A percentile compares a stretch with the other conserved stretches of the same genome.
Evolutionary conservation across 1,139 yeast species (phyloP).

Genomic region (Debaryomyces sp.): DNA sequence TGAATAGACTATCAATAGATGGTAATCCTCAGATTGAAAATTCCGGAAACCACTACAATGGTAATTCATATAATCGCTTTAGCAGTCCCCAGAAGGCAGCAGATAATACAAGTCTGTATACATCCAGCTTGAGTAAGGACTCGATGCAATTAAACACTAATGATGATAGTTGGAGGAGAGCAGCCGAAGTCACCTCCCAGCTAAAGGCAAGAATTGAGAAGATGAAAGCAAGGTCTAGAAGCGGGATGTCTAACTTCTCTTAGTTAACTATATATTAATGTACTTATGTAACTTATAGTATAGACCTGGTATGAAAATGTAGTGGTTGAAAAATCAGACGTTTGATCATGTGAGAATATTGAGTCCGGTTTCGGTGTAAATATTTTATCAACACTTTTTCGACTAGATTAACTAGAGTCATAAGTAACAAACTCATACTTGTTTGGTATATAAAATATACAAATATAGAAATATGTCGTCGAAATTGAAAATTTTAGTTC

Average conservation of each 20-base stretch:
- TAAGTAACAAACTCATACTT: background rate
- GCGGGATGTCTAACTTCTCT: slow-evolving; percentile 10
- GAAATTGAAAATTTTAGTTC: slow-evolving; percentile 80
- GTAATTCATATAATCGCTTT: slow-evolving; percentile 15
- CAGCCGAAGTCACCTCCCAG: slow-evolving; percentile 87
- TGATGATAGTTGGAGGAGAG: slow-evolving; percentile 85
- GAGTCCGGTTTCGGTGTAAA: slow-evolving; percentile 8
- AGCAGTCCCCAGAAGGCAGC: slow-evolving; percentile 22
- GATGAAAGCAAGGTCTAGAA: slow-evolving; percentile 72
- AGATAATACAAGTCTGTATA: slow-evolving; percentile 16
- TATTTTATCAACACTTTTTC: slow-evolving; percentile 3
- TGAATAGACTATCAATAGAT: slow-evolving; percentile 48
- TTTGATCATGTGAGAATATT: slow-evolving; percentile 4
- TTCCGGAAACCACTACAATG: slow-evolving; percentile 13
- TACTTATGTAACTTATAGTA: background rate
- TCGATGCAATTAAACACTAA: slow-evolving; percentile 38
- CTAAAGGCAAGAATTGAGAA: slow-evolving; percentile 85
- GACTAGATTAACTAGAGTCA: background rate
- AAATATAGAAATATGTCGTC: slow-evolving; percentile 20
- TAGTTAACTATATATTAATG: slow-evolving; percentile 1
- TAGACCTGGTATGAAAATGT: background rate
- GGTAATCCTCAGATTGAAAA: slow-evolving; percentile 27
- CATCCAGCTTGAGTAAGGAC: slow-evolving; percentile 19
- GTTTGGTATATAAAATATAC: background rate
- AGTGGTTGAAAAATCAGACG: background rate